phyloP scores from a whole-genome alignment of 768 basidiomycete genomes.

The Boletellus emodensis region DNA sequence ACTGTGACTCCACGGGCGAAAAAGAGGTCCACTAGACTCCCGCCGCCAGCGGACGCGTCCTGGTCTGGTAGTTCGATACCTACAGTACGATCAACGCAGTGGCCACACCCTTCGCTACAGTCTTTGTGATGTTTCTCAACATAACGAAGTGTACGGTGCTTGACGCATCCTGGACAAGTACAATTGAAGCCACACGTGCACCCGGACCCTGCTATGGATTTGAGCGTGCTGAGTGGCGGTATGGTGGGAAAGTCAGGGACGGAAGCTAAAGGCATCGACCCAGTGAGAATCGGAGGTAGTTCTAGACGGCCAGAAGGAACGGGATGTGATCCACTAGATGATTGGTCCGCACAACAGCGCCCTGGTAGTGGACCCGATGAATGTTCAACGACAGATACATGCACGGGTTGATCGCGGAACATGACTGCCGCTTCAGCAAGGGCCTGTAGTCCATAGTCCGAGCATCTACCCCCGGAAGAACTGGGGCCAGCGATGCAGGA shows the following conservation, averaged over 20 bases:
- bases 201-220: constrained; percentile 60
- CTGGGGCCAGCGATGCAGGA: constrained; percentile 3
- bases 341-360: constrained; percentile 20
- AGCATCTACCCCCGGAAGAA: not conserved
- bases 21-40: constrained; percentile 55
- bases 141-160: constrained; percentile 58
- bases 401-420: constrained; percentile 10
- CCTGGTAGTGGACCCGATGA: constrained; percentile 8
- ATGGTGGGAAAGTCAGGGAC: constrained; percentile 51
- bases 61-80: constrained; percentile 42
- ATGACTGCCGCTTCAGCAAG: constrained; percentile 38
- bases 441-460: constrained; percentile 27
- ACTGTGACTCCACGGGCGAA: constrained; percentile 65
- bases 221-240: constrained; percentile 56
- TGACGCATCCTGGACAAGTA: constrained; percentile 67
- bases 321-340: not conserved
- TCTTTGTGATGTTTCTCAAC: constrained; percentile 35
- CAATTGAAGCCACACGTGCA: constrained; percentile 71
- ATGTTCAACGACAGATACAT: constrained; percentile 2
- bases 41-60: constrained; percentile 6
- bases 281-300: constrained; percentile 46
- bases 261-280: constrained; percentile 16
- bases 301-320: constrained; percentile 31
- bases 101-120: constrained; percentile 51
- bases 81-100: constrained; percentile 54